Evolutionary conservation across 139 green algal genomes (phyloP), one percentile per base, ranked within the genome.

Genomic region (Pleodorina starrii): DNA sequence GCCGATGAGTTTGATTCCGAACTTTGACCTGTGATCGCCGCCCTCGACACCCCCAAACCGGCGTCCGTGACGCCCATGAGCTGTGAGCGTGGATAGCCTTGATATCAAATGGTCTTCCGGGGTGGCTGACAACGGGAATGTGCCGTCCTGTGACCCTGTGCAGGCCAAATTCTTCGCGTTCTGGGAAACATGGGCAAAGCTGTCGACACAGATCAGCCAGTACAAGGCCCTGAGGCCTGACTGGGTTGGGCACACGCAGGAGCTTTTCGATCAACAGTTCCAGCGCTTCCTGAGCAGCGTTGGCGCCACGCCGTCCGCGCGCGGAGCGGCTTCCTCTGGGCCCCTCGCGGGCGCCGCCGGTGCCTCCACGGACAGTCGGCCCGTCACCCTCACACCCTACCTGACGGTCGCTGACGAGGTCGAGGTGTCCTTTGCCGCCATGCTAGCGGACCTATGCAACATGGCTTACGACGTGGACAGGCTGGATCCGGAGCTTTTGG

Each of bases 361-460:
- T 36, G 44, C 68, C 0, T n/a, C 19, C 35, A 27, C n/a, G 23
- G 44, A 14, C 0, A 29, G 32, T 32, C 46, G 46, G 23, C 48
- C 44, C 4, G n/a, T 77, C 59, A 81, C 66, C 40, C 69, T 89
- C 19, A 81, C 68, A 36, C 84, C 84, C 5, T 91, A 87, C 51
- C 68, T 91, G 1, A 81, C 87, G 0, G 68, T 81, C 2, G 87
- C 87, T 0, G 87, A 91, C 42, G 46, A 84, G 14, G 59, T 88
- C 32, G 91, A 94, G 63, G 85, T 94, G 23, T 48, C 54, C 1
- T 83, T 89, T 46, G 91, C 92, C 0, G 60, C 75, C 23, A 89
- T 93, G 87, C 74, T 94, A 6, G 76, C 91, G 17, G 91, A 94
- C 75, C 75, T 95, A 14, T 92, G 80, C 90, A 93, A 94, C 86